Percentiles rank a stretch among this genome's conserved stretches.
These are phyloP conservation scores for Urochloa ruziziensis DNA, from an alignment of 176 grass and related monocot genomes.

Conservation along the genomic window DNA sequence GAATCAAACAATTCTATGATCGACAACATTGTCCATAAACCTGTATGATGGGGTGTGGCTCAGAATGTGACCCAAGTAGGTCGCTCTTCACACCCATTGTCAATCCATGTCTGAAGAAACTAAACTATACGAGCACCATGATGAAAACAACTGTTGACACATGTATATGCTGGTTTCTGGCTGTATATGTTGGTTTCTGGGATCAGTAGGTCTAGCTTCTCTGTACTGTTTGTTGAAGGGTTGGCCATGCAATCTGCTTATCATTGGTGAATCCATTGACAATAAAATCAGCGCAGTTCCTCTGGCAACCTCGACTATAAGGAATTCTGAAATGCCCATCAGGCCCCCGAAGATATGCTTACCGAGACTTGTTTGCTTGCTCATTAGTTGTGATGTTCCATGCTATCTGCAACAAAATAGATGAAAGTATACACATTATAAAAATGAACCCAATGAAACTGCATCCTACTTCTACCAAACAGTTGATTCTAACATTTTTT, in stretches of 20 bases:
- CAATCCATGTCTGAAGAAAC: not conserved
- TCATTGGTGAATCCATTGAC: constrained; percentile 66
- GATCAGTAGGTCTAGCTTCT: constrained; percentile 12
- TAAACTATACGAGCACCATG: not conserved
- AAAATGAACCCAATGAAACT: not conserved
- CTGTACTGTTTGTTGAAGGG: constrained; percentile 60
- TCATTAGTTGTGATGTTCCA: constrained; percentile 90
- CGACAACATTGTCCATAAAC: not conserved
- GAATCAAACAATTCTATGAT: not conserved
- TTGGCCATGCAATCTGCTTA: constrained; percentile 80
- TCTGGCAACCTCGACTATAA: constrained; percentile 65
- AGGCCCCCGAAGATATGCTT: constrained; percentile 74
- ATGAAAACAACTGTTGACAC: no score
- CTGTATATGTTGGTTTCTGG: not conserved
- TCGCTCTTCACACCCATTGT: not conserved
- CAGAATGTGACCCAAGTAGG: not conserved
- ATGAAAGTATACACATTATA: constrained; percentile 6
- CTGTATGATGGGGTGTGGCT: not conserved
- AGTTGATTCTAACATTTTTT: not conserved
- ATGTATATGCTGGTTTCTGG: not conserved
- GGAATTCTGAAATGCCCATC: constrained; percentile 91
- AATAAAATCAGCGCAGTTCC: constrained; percentile 78
- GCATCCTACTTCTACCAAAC: constrained; percentile 4
- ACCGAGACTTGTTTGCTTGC: constrained; percentile 65
- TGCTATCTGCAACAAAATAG: constrained; percentile 61